Conservation (phyloP, 306 rosid genomes). For the Cucumis melo region DNA sequence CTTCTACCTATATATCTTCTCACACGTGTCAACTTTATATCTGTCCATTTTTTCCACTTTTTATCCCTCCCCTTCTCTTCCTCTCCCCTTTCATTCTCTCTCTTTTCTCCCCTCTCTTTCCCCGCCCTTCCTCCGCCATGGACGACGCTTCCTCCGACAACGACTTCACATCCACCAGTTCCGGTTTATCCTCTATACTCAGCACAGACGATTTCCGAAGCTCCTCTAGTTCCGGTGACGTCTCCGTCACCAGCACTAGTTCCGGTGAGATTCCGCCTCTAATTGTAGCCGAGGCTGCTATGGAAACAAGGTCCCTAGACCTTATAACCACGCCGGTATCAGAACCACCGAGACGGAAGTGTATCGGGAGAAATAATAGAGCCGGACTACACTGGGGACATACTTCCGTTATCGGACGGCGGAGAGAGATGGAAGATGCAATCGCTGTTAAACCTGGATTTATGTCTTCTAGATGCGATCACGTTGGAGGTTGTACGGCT, state of each 20-base stretch:
- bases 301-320: neutral
- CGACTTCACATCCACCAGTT: conserved; percentile 20
- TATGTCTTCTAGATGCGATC: conserved; percentile 42
- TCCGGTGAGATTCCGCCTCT: conserved; percentile 44
- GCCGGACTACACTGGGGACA: conserved; percentile 43
- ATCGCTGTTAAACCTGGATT: conserved; percentile 53
- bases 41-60: conserved; percentile 20
- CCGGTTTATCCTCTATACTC: conserved; percentile 28
- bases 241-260: conserved; percentile 31
- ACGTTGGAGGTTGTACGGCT: conserved; percentile 69
- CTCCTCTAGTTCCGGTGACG: conserved; percentile 37
- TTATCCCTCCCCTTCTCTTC: conserved; percentile 16
- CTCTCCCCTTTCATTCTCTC: neutral
- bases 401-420: conserved; percentile 55
- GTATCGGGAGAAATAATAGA: conserved; percentile 48
- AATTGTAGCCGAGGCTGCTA: conserved; percentile 1
- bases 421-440: conserved; percentile 78
- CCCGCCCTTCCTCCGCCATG: neutral
- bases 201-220: conserved; percentile 2
- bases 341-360: conserved; percentile 26
- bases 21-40: conserved; percentile 49
- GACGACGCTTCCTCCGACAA: neutral
- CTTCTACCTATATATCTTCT: conserved; percentile 23
- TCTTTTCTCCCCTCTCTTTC: neutral
- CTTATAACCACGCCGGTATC: neutral